phyloP scores from a whole-genome alignment of 768 basidiomycete genomes.

The Collybia nuda region DNA sequence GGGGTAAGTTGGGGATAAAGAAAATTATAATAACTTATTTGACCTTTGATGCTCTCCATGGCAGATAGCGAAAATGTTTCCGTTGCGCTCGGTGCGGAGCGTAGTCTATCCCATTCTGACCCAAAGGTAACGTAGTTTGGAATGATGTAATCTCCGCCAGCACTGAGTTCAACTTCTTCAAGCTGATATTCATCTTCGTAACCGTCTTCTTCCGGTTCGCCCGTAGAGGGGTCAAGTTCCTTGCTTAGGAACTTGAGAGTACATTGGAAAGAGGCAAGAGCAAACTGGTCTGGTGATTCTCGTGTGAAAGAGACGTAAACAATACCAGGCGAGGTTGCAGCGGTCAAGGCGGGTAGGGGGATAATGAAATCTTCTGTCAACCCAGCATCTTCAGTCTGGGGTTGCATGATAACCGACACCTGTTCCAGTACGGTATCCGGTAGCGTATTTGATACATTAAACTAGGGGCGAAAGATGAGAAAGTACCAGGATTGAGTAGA shows the following conservation, averaged over 20 bases:
- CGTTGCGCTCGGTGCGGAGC: constrained; percentile 71
- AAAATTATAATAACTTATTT: constrained; percentile 5
- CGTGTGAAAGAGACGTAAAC: constrained; percentile 95
- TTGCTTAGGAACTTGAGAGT: constrained; percentile 95
- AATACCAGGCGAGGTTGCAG: constrained; percentile 74
- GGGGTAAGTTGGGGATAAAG: constrained; percentile 12
- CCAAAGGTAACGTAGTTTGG: constrained; percentile 93
- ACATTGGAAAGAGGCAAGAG: constrained; percentile 84
- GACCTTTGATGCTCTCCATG: constrained; percentile 93
- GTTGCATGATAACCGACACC: constrained; percentile 91
- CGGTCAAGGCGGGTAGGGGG: constrained; percentile 67
- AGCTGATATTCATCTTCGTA: constrained; percentile 98
- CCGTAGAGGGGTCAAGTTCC: constrained; percentile 93
- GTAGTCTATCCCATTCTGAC: constrained; percentile 93
- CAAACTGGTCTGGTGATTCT: constrained; percentile 72
- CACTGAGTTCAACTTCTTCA: constrained; percentile 93
- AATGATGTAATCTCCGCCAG: constrained; percentile 90
- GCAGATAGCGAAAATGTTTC: constrained; percentile 93
- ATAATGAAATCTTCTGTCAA: constrained; percentile 96
- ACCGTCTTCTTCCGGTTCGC: constrained; percentile 96
- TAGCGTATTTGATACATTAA: constrained; percentile 96
- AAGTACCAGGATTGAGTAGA: not conserved
- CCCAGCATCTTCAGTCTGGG: constrained; percentile 67
- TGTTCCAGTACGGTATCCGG: constrained; percentile 94
- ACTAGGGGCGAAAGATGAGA: constrained; percentile 47